phyloP scores from a whole-genome alignment of 441 rosid genomes.

The Erodium trifolium region DNA sequence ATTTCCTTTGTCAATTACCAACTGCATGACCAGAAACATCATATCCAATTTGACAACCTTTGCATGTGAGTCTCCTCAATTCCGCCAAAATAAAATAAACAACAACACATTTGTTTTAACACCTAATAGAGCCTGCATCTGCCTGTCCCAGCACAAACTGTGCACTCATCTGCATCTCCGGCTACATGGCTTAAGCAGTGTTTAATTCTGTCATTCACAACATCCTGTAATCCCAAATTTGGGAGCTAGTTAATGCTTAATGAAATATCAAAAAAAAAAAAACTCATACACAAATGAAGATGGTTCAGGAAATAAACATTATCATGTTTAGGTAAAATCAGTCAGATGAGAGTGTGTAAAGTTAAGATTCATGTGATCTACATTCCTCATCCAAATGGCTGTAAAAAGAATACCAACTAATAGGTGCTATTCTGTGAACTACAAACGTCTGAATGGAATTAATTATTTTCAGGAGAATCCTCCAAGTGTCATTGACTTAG shows the following conservation, averaged over 20 bases:
- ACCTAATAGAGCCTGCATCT: constrained; percentile 65
- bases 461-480: too few relatives aligned
- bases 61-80: not conserved
- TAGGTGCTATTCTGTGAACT: too few relatives aligned
- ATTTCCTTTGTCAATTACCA: not conserved
- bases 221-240: constrained; percentile 39
- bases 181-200: constrained; percentile 65
- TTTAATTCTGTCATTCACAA: constrained; percentile 67
- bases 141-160: constrained; percentile 68
- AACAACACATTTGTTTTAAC: not conserved
- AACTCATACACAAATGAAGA: not conserved
- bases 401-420: too few relatives aligned
- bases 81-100: not conserved
- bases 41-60: not conserved
- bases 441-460: too few relatives aligned
- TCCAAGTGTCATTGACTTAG: too few relatives aligned
- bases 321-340: too few relatives aligned
- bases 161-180: constrained; percentile 69
- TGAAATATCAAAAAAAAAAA: not conserved
- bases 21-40: too few relatives aligned
- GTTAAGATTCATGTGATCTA: too few relatives aligned
- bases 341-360: too few relatives aligned
- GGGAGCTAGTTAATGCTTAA: not conserved
- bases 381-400: too few relatives aligned
- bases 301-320: not conserved